A percentile compares a stretch with the other conserved stretches of the same genome.
Evolutionary conservation across 2,329 filamentous ascomycete genomes (phyloP).

Genomic region (Colletotrichum graminicola): DNA sequence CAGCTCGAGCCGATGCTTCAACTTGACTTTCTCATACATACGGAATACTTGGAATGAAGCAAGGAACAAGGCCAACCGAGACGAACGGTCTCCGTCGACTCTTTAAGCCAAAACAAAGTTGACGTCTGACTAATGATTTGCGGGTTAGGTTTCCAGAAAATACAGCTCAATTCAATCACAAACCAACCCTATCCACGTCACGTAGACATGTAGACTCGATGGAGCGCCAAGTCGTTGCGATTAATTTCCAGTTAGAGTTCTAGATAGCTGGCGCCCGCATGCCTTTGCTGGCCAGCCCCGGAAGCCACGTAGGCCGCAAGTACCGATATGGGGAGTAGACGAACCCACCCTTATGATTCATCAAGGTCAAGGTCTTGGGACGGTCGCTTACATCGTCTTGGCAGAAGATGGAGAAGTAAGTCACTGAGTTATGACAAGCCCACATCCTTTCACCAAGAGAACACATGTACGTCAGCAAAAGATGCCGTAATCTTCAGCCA

Average conservation of each 20-base stretch:
- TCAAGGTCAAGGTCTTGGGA: neutral
- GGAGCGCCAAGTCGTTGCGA: neutral
- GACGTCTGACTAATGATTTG: neutral
- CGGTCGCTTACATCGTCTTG: neutral
- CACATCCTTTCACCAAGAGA: neutral
- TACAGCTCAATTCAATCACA: neutral
- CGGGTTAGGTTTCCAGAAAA: neutral
- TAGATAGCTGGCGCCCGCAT: neutral
- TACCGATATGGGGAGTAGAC: neutral
- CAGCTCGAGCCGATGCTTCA: no score
- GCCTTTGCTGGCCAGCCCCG: neutral
- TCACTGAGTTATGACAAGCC: neutral
- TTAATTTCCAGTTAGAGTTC: neutral
- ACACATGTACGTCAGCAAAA: neutral
- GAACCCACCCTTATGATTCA: neutral
- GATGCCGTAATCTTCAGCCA: neutral
- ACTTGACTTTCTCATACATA: no score
- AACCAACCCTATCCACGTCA: neutral
- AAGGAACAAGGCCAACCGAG: no score
- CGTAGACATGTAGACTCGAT: neutral
- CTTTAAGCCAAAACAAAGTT: neutral
- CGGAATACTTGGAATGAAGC: no score
- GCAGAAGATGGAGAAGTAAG: neutral
- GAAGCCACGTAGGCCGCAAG: neutral
- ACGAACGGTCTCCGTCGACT: neutral